Evolutionary conservation across 768 basidiomycete genomes (phyloP), one percentile per base, ranked within the genome.

Genomic region (Termitomyces sp.): DNA sequence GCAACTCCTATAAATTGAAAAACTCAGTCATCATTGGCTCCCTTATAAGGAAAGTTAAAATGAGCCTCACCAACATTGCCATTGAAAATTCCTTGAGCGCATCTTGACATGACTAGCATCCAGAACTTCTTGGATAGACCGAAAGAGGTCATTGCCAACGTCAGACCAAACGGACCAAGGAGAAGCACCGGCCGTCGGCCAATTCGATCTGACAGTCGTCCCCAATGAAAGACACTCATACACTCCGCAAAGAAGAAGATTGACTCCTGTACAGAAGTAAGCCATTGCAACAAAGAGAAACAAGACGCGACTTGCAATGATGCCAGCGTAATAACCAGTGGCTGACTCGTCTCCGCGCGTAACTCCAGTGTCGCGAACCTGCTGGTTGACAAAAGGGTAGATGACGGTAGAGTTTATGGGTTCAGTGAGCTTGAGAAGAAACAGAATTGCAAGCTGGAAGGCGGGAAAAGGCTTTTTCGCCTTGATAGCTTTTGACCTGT

Each of bases 291-390:
- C 4, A 12, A 29, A 11, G 17, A 9, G n/a, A 49, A 14, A 10
- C 15, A 36, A 8, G 10, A 17, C 25, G 38, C 20, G 3, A 67
- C 74, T 64, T 57, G 78, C 81, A 45, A 83, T 76, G 20, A 81
- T 60, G 2, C 79, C 81, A 60, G 79, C 81, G 65, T 78, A 82
- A 64, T 81, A 82, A 2, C 79, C 81, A 1, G 76, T 79, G 56
- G 64, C 60, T 20, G 59, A 67, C 70, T 81, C 79, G 45, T 81
- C 76, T 4, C 78, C 78, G 17, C 70, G 66, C 7, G 77, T 79
- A 7, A 82, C 72, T 1, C 77, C 78, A 12, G 76, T 76, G 20
- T 76, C 73, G 53, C 76, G 72, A 46, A 82, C 73, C 36, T 79
- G 72, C 54, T 81, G 74, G 56, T 74, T 76, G 51, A 79, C 71